Conservation (phyloP, 2,329 filamentous ascomycete genomes). For the Colletotrichum zoysiae region DNA sequence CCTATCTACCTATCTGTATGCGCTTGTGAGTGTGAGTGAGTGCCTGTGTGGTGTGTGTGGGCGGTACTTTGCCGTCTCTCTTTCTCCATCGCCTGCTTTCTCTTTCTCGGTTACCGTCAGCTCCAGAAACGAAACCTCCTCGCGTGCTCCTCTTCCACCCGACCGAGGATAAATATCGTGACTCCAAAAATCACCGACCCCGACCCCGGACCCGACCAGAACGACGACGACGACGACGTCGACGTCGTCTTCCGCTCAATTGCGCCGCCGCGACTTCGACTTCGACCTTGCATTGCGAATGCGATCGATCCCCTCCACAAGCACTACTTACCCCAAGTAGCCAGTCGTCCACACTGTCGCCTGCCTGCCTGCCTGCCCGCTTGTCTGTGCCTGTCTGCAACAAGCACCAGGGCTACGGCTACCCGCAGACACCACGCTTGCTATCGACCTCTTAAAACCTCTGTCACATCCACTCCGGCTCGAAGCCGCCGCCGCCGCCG, state of each 20-base stretch:
- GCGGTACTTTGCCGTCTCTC: slow-evolving; percentile 5
- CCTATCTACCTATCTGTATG: too few relatives aligned
- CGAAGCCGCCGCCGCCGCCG: slow-evolving; percentile 16
- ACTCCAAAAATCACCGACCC: slow-evolving; percentile 16
- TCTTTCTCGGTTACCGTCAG: slow-evolving; percentile 22
- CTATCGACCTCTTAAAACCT: slow-evolving; percentile 38
- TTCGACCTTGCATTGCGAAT: slow-evolving; percentile 1
- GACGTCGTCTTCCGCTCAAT: slow-evolving; percentile 24
- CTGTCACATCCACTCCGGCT: slow-evolving; percentile 37
- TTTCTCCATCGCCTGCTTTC: neutral
- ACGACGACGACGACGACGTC: slow-evolving; percentile 17
- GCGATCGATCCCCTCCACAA: slow-evolving; percentile 23
- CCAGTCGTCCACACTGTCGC: slow-evolving; percentile 35
- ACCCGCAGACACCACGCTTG: slow-evolving; percentile 38
- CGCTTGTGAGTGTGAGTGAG: neutral
- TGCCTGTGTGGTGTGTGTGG: neutral
- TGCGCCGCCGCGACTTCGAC: slow-evolving; percentile 17
- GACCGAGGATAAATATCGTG: slow-evolving; percentile 42
- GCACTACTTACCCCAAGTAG: slow-evolving; percentile 8
- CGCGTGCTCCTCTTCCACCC: slow-evolving; percentile 40
- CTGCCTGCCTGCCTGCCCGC: slow-evolving; percentile 7
- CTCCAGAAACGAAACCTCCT: slow-evolving; percentile 34
- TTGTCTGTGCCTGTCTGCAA: slow-evolving; percentile 36
- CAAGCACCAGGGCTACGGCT: slow-evolving; percentile 41
- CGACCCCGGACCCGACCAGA: slow-evolving; percentile 17